Base-by-base conservation (phyloP, 2,329 filamentous ascomycete genomes). In the Fusarium devonianum region DNA sequence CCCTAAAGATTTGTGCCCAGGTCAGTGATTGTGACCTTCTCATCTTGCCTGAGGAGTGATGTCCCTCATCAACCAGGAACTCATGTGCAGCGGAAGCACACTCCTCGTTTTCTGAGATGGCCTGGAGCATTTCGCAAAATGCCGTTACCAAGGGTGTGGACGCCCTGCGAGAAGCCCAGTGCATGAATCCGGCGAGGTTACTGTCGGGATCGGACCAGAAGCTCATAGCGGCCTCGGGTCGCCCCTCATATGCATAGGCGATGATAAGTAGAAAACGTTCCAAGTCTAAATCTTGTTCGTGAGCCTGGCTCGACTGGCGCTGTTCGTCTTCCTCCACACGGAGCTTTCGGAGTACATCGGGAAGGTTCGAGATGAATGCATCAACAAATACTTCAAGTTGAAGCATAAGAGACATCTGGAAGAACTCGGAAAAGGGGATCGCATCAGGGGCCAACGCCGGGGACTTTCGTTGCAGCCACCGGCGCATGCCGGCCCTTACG, bases 101-200 rank as follows among this genome's bases (percentile, higher is more conserved):
- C 42, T 89, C 84, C 43, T 90, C 84, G 41, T 91, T 91, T 40
- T 87, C 86, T 0, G 94, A 90, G 36, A 99, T 87, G 2, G 92
- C 88, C 66, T 92, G 89, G 12, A 99, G 78, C 86, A 99, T 93
- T 68, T 97, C 93, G 71, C 94, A 99, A 64, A 97, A 99, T 10
- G 93, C 92, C 53, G 91, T 94, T 50, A 96, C 92, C 17, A 96
- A 82, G n/a, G 94, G 94, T 1, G 95, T 97, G 1, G 95, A 96
- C 53, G 96, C 92, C 63, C 94, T 83, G 62, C 91, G 88, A 4
- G 94, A 96, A n/a, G 92, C 90, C 94, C 94, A 99, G 58, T 96
- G 90, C 69, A 99, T 81, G 68, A 99, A 99, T 0, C 94, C 94
- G 56, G 92, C 90, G 22, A 99, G 77, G 62, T 97, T 96, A 67